phyloP scores from a whole-genome alignment of 1,139 yeast genomes.

The Starmera stellimalicola region DNA sequence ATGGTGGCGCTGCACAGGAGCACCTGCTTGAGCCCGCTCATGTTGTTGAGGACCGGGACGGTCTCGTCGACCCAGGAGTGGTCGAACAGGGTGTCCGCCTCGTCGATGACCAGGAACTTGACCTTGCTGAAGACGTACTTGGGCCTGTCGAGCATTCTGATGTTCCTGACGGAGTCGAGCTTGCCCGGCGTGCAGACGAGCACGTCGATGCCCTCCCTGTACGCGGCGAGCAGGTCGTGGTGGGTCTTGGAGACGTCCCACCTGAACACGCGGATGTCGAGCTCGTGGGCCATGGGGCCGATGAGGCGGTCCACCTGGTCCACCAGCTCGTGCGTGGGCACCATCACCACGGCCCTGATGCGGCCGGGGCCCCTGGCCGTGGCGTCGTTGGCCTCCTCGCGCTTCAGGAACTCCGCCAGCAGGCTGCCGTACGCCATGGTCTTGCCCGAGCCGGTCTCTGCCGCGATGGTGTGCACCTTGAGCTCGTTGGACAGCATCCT shows the following conservation, averaged over 20 bases:
- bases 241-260: conserved; percentile 50
- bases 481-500: conserved; percentile 29
- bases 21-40: conserved; percentile 50
- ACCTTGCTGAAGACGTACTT: conserved; percentile 37
- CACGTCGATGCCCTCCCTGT: conserved; percentile 56
- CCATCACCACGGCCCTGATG: conserved; percentile 60
- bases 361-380: conserved; percentile 31
- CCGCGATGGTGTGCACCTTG: conserved; percentile 73
- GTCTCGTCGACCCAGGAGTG: conserved; percentile 71
- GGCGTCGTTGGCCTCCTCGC: conserved; percentile 24
- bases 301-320: conserved; percentile 62
- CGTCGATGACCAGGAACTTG: conserved; percentile 72
- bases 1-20: conserved; percentile 87
- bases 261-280: conserved; percentile 40
- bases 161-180: conserved; percentile 36
- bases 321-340: conserved; percentile 87
- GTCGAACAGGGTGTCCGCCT: conserved; percentile 90
- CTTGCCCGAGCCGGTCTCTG: conserved; percentile 96
- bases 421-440: conserved; percentile 88
- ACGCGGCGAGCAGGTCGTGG: conserved; percentile 37
- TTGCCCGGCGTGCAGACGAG: conserved; percentile 80
- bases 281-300: conserved; percentile 27
- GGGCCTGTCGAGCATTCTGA: conserved; percentile 37
- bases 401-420: conserved; percentile 55
- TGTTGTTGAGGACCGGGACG: conserved; percentile 39